Conservation (phyloP, 2,329 filamentous ascomycete genomes). For the Aspergillus novofumigatus region DNA sequence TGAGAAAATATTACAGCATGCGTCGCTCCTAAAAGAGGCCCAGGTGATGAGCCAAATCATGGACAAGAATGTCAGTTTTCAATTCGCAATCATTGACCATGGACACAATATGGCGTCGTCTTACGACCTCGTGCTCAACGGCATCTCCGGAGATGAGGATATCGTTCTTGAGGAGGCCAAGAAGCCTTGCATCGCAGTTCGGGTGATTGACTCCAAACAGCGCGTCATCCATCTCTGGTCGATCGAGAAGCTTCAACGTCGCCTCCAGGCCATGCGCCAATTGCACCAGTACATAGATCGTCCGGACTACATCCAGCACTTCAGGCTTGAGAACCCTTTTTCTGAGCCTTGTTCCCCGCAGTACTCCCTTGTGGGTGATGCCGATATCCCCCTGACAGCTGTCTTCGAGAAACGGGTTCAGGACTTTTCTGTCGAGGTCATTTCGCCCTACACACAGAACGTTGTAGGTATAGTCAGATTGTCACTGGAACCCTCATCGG, state of each 20-base stretch:
- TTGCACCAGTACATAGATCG: constrained; percentile 96
- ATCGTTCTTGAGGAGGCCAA: constrained; percentile 71
- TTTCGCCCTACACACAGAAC: constrained; percentile 87
- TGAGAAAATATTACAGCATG: constrained; percentile 83
- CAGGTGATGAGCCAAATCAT: constrained; percentile 98
- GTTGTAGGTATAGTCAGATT: constrained; percentile 87
- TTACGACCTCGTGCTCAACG: constrained; percentile 94
- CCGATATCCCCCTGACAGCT: constrained; percentile 83
- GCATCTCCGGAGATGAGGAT: constrained; percentile 81
- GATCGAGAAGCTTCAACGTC: constrained; percentile 80
- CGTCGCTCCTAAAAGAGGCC: constrained; percentile 84
- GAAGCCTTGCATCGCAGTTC: constrained; percentile 86
- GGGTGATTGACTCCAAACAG: constrained; percentile 87
- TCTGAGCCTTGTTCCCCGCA: constrained; percentile 85
- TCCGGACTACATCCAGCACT: constrained; percentile 89
- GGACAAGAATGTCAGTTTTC: constrained; percentile 87
- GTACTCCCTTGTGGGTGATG: constrained; percentile 88
- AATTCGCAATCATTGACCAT: constrained; percentile 85
- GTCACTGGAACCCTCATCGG: constrained; percentile 87
- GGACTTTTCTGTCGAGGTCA: constrained; percentile 85
- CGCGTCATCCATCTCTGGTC: constrained; percentile 90
- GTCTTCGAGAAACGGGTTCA: constrained; percentile 94
- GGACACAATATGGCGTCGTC: constrained; percentile 88
- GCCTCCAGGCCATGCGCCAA: constrained; percentile 88
- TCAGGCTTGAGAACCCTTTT: constrained; percentile 90